Evolutionary conservation across 169 alveolate species (phyloP).

Genomic region (Plasmodium gonderi): DNA sequence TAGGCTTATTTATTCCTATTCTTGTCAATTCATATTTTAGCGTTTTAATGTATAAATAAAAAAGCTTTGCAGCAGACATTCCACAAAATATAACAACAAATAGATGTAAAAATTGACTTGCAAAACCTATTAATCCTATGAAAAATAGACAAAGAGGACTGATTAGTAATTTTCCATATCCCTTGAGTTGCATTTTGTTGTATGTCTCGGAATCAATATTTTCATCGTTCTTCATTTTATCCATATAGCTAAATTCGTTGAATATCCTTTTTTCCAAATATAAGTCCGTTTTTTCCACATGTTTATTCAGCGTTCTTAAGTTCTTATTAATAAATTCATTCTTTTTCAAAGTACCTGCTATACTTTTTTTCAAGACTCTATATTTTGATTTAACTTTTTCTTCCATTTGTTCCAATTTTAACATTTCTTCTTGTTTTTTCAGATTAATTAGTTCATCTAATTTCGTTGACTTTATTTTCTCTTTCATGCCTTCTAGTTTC

Average conservation of each 20-base stretch:
- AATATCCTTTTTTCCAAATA: background rate
- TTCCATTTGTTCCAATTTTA: background rate
- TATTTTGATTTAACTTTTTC: background rate
- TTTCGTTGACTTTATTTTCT: background rate
- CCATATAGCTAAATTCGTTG: background rate
- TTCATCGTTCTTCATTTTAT: background rate
- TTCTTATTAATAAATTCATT: too few species aligned
- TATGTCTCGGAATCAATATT: background rate
- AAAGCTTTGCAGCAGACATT: background rate
- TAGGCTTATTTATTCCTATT: background rate
- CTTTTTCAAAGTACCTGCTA: background rate
- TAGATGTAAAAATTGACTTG: background rate
- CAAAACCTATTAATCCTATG: background rate
- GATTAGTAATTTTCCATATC: background rate
- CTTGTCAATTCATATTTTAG: background rate
- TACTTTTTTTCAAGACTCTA: too few species aligned
- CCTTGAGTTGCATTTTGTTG: background rate
- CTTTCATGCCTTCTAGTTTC: background rate
- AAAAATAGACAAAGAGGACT: background rate
- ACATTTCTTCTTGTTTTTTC: background rate
- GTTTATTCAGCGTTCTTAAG: background rate
- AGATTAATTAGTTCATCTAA: background rate
- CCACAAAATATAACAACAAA: background rate
- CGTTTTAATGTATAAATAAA: background rate
- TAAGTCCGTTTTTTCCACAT: background rate